Evolutionary conservation across 805 yeast genomes (phyloP).

Genomic region (Yarrowia phangngaensis): DNA sequence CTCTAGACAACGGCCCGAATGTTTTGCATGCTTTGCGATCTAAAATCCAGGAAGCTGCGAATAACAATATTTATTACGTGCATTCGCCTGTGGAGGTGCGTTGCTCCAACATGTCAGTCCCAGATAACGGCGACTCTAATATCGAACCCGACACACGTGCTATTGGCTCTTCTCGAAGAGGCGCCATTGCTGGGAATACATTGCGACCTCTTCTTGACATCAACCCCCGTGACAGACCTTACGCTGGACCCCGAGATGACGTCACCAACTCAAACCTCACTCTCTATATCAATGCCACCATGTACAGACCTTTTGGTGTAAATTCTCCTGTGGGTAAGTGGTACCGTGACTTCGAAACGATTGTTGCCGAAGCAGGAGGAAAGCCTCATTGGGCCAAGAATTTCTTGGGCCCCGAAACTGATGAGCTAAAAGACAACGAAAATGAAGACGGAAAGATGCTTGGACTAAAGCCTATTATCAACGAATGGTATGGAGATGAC

Average conservation of each 20-base stretch:
- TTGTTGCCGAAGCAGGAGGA: slow-evolving; percentile 75
- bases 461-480: slow-evolving; percentile 67
- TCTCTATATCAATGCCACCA: slow-evolving; percentile 84
- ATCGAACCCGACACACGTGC: slow-evolving; percentile 13
- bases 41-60: slow-evolving; percentile 62
- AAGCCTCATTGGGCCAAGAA: slow-evolving; percentile 99
- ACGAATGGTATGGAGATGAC: slow-evolving; percentile 76
- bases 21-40: slow-evolving; percentile 47
- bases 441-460: slow-evolving; percentile 65
- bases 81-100: slow-evolving; percentile 96
- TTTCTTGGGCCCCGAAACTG: slow-evolving; percentile 60
- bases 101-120: slow-evolving; percentile 68
- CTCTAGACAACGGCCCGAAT: slow-evolving; percentile 71
- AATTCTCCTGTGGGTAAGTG: slow-evolving; percentile 68
- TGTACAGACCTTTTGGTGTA: slow-evolving; percentile 87
- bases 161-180: slow-evolving; percentile 39
- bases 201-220: slow-evolving; percentile 77
- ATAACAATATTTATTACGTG: slow-evolving; percentile 63
- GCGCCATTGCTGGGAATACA: slow-evolving; percentile 81
- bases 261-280: slow-evolving; percentile 75
- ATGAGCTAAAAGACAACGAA: slow-evolving; percentile 38
- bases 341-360: slow-evolving; percentile 78
- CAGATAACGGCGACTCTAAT: slow-evolving; percentile 29
- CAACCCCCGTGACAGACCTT: slow-evolving; percentile 59
- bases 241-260: slow-evolving; percentile 44